Conservation (phyloP, 1,284 basidiomycete genomes). For the Ustilago bromivora region DNA sequence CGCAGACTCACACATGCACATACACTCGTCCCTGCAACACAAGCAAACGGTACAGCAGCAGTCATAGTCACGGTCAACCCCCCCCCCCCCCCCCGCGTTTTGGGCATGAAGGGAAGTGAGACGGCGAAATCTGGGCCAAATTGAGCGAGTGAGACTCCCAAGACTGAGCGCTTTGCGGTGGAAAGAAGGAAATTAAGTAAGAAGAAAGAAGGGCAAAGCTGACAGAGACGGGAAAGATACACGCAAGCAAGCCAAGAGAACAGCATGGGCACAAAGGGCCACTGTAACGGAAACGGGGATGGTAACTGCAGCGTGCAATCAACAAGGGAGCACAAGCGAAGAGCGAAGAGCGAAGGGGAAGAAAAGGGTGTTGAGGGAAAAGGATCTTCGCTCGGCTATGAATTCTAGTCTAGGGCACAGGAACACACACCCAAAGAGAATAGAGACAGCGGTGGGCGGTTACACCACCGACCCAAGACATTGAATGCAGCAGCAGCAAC, state of each 20-base stretch:
- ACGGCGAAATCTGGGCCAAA: background rate
- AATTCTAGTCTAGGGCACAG: background rate
- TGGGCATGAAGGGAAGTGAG: background rate
- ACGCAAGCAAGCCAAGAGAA: too few species aligned
- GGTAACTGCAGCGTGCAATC: background rate
- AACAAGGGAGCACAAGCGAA: background rate
- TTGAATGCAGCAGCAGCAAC: constrained; percentile 3
- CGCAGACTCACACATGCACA: background rate
- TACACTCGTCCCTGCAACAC: background rate
- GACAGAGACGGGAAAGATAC: background rate
- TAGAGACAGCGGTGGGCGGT: background rate
- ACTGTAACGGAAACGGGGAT: background rate
- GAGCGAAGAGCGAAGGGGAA: background rate
- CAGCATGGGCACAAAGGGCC: too few species aligned
- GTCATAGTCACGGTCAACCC: background rate
- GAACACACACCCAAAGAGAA: background rate
- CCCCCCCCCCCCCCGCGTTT: too few species aligned
- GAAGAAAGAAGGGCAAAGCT: background rate
- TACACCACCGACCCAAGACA: constrained; percentile 17
- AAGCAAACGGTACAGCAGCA: constrained; percentile 2
- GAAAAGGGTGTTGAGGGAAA: constrained; percentile 1
- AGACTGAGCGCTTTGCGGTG: background rate
- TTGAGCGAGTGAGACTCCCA: background rate
- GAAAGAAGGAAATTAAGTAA: background rate
- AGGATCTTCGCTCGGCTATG: constrained; percentile 39